Evolutionary conservation across 2,329 filamentous ascomycete species (phyloP).

Genomic region (Exophiala xenobiotica): DNA sequence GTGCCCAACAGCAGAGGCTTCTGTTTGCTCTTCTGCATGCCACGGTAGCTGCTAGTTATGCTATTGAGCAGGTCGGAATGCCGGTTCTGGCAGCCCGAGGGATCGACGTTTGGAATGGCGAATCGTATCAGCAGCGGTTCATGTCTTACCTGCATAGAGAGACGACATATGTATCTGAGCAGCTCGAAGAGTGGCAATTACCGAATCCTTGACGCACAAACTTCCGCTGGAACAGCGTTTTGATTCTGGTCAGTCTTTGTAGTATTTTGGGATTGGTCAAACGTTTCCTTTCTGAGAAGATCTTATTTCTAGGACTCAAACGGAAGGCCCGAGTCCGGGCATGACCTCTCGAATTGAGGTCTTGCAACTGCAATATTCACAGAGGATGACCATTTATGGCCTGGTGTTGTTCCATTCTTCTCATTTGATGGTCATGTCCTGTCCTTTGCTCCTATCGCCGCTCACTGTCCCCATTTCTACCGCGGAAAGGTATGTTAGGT

Average conservation of each 20-base stretch:
- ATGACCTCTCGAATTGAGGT: too few species aligned
- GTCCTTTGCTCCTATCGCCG: too few species aligned
- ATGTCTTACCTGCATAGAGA: constrained; percentile 24
- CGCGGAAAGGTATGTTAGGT: too few species aligned
- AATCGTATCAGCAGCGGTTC: constrained; percentile 25
- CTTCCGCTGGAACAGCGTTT: not conserved
- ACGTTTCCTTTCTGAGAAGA: too few species aligned
- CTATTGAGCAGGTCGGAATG: constrained; percentile 90
- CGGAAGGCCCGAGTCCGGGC: too few species aligned
- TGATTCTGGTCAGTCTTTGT: not conserved
- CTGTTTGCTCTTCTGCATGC: constrained; percentile 76
- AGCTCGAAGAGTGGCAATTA: not conserved
- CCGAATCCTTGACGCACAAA: not conserved
- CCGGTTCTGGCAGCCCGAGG: constrained; percentile 48
- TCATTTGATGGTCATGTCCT: too few species aligned
- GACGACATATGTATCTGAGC: constrained; percentile 5
- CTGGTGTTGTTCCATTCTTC: too few species aligned
- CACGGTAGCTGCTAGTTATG: constrained; percentile 81
- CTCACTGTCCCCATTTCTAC: too few species aligned
- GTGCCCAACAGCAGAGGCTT: constrained; percentile 39
- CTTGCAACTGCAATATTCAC: too few species aligned
- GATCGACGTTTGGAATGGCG: constrained; percentile 45
- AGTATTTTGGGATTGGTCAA: not conserved
- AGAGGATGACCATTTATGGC: too few species aligned
- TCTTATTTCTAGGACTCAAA: too few species aligned